phyloP scores from a whole-genome alignment of 345 rosid genomes.

The Murraya koenigii region DNA sequence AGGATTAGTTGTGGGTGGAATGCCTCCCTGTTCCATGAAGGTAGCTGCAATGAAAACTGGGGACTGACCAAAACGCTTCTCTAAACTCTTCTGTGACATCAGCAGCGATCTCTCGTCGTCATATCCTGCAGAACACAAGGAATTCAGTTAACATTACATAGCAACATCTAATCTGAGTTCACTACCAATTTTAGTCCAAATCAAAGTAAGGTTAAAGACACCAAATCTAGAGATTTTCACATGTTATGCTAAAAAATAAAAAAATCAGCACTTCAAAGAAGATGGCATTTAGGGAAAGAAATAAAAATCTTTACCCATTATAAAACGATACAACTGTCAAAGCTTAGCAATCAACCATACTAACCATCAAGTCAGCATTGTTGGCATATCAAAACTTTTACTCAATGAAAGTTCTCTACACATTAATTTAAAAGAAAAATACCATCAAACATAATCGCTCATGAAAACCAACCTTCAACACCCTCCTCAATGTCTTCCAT shows the following conservation, averaged over 20 bases:
- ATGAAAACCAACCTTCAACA: conserved; percentile 72
- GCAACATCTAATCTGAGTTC: neutral
- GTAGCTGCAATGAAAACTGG: conserved; percentile 98
- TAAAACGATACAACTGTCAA: neutral
- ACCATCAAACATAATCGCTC: neutral
- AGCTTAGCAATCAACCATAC: neutral
- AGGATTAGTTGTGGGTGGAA: conserved; percentile 93
- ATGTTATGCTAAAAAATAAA: neutral
- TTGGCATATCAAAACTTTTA: neutral
- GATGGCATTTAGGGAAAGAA: neutral
- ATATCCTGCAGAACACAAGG: conserved; percentile 65
- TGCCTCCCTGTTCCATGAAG: conserved; percentile 97
- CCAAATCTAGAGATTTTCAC: neutral
- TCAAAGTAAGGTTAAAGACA: neutral
- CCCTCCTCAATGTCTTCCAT: conserved; percentile 99
- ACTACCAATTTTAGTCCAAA: conserved; percentile 8
- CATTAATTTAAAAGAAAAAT: neutral
- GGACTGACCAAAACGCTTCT: conserved; percentile 99
- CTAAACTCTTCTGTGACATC: conserved; percentile 97
- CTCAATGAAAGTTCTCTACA: neutral
- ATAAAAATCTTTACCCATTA: neutral
- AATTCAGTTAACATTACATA: conserved; percentile 4
- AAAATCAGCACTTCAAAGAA: neutral
- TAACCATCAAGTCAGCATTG: neutral
- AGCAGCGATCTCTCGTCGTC: conserved; percentile 96